Percentiles rank a stretch among this genome's conserved stretches.
These are phyloP conservation scores for Xylaria sp. DNA, from an alignment of 2,329 filamentous ascomycete species.

Conservation along the genomic window DNA sequence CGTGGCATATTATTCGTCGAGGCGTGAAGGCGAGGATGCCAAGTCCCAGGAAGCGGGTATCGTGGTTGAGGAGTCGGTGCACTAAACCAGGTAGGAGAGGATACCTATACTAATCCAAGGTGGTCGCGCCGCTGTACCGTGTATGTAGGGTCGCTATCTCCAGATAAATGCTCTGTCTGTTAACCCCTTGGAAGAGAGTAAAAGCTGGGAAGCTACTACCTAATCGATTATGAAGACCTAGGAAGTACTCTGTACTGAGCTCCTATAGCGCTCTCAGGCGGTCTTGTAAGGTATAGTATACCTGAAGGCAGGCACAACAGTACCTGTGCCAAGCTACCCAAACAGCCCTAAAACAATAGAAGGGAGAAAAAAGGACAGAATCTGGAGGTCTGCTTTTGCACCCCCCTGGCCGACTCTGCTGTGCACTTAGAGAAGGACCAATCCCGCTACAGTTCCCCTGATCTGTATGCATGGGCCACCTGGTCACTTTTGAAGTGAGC, in stretches of 20 bases:
- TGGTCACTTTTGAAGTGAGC: no score
- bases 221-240: no score
- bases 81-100: not conserved
- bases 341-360: no score
- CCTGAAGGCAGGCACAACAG: no score
- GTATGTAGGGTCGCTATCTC: not conserved
- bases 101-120: not conserved
- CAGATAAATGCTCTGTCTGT: not conserved
- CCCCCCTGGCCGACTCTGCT: not conserved
- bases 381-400: no score
- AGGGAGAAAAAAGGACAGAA: no score
- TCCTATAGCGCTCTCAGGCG: no score
- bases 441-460: not conserved
- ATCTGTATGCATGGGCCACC: not conserved
- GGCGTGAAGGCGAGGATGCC: not conserved
- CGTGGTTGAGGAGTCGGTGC: conserved; percentile 7
- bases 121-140: not conserved
- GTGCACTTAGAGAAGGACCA: not conserved
- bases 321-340: no score
- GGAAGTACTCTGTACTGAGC: no score
- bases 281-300: no score
- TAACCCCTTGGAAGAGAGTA: no score
- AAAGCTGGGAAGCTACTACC: no score
- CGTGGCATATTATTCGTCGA: conserved; percentile 6
- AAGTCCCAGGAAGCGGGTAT: conserved; percentile 9